phyloP scores from a whole-genome alignment of 371 early-diverging fungal species.

The Mucor lusitanicus region DNA sequence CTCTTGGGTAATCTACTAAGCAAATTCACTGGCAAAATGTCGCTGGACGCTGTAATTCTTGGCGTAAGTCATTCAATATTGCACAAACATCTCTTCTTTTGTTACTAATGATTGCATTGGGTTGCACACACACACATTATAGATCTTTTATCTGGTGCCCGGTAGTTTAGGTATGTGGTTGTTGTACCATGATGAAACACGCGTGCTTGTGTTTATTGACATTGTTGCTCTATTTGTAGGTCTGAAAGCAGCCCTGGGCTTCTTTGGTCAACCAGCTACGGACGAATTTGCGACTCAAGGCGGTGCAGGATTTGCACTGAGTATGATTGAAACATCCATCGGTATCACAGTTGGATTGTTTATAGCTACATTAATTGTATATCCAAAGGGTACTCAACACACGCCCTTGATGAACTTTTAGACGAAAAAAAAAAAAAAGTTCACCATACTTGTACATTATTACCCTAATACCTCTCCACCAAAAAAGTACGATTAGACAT shows the following conservation, averaged over 20 bases:
- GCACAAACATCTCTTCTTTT: background rate
- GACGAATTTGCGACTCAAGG: constrained; percentile 48
- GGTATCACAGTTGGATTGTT: constrained; percentile 65
- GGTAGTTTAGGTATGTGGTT: constrained; percentile 48
- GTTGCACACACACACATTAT: background rate
- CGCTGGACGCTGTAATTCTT: constrained; percentile 57
- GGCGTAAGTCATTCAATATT: constrained; percentile 33
- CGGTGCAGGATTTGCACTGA: constrained; percentile 49
- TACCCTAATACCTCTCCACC: background rate
- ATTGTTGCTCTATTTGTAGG: constrained; percentile 11
- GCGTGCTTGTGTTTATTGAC: background rate
- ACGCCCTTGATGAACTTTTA: constrained; percentile 66
- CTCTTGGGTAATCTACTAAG: constrained; percentile 56
- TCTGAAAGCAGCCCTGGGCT: constrained; percentile 50
- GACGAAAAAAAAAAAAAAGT: background rate
- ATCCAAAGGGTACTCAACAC: constrained; percentile 56
- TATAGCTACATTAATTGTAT: constrained; percentile 55
- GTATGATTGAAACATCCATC: constrained; percentile 50
- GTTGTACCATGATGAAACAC: background rate
- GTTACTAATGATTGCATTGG: background rate
- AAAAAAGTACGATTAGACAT: background rate
- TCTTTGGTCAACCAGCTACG: constrained; percentile 32
- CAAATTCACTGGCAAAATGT: constrained; percentile 55
- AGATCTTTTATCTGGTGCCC: constrained; percentile 56
- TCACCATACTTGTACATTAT: background rate